A percentile compares a stretch with the other conserved stretches of the same genome.
These are phyloP conservation scores for Ophiosphaerella korrae DNA, from an alignment of 2,329 filamentous ascomycete genomes.

Conservation along the genomic window DNA sequence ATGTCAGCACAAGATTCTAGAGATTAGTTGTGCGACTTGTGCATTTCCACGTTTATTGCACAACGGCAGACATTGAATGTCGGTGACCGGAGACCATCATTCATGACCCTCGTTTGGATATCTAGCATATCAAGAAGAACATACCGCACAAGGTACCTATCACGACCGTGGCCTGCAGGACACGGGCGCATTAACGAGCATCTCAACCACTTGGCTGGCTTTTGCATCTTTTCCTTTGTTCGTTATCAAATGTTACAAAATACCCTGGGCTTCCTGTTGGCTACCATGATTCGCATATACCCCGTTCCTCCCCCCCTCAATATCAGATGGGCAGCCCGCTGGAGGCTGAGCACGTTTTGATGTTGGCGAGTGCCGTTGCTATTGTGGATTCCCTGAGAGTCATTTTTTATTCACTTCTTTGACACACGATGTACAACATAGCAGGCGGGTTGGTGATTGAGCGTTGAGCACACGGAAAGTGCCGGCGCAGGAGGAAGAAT, in stretches of 20 bases:
- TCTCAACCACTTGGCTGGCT: not conserved
- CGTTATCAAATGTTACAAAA: not conserved
- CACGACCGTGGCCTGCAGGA: conserved; percentile 9
- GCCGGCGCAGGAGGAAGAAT: no score
- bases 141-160: conserved; percentile 8
- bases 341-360: not conserved
- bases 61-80: not conserved
- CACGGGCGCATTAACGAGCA: not conserved
- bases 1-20: no score
- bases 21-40: not conserved
- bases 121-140: conserved; percentile 13
- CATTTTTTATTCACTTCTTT: no score
- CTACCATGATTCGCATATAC: conserved; percentile 29
- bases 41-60: not conserved
- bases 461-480: no score
- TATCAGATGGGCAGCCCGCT: conserved; percentile 8
- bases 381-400: no score
- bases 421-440: no score
- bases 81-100: not conserved
- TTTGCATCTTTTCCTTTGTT: conserved; percentile 3
- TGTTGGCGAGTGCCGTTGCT: not conserved
- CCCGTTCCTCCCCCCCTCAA: conserved; percentile 16
- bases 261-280: conserved; percentile 5
- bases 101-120: conserved; percentile 3
- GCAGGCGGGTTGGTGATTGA: no score